A percentile compares a stretch with the other conserved stretches of the same genome.
These are phyloP conservation scores for Logfia minima DNA, from an alignment of 129 eudicot species.

Conservation along the genomic window DNA sequence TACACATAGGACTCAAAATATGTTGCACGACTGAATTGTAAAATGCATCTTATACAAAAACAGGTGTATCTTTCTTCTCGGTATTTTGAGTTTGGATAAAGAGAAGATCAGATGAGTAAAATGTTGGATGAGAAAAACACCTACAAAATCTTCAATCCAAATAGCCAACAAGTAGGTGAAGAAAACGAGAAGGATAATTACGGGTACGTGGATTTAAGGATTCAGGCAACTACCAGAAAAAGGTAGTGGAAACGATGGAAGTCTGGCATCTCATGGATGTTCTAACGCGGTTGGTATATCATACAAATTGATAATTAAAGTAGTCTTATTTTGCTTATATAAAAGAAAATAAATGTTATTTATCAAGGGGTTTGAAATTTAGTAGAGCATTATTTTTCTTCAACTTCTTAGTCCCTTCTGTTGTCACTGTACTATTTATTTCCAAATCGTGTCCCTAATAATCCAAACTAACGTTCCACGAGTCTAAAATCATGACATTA, in stretches of 20 bases:
- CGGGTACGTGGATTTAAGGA: not conserved
- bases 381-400: conserved; percentile 24
- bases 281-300: conserved; percentile 23
- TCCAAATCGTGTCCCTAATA: conserved; percentile 6
- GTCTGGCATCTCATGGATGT: not conserved
- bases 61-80: not conserved
- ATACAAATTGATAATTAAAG: conserved; percentile 36
- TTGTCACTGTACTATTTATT: conserved; percentile 14
- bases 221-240: conserved; percentile 14
- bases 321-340: conserved; percentile 41
- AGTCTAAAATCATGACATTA: conserved; percentile 1
- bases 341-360: conserved; percentile 31
- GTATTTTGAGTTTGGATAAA: conserved; percentile 22
- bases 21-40: conserved; percentile 2
- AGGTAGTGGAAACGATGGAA: not conserved
- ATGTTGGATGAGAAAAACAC: conserved; percentile 8
- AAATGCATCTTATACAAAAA: conserved; percentile 33
- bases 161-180: conserved; percentile 26
- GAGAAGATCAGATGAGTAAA: conserved; percentile 13
- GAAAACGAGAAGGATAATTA: conserved; percentile 7
- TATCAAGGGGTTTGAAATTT: conserved; percentile 23
- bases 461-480: not conserved
- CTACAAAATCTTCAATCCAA: conserved; percentile 13
- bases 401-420: conserved; percentile 15
- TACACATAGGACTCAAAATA: conserved; percentile 19